Base-by-base conservation (phyloP, 306 rosid species). In the Quillaja saponaria region DNA sequence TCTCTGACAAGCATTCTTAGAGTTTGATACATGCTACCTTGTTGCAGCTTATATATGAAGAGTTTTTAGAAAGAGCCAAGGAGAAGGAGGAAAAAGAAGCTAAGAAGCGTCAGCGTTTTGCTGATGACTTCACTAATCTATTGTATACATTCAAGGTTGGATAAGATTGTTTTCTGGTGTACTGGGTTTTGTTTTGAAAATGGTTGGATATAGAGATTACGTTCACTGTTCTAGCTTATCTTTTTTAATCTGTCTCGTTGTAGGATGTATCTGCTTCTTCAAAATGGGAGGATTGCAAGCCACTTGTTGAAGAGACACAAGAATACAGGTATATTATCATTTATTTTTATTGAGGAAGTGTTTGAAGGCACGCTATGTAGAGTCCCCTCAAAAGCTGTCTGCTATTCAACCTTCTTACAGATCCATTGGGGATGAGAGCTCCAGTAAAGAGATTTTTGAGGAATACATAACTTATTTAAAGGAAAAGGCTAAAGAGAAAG, bases 51-150 rank as follows among this genome's bases (percentile, higher is more conserved):
- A 65, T 82, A 79, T 87, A 52, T 8, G 97, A 94, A 78, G 99
- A 94, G 64, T 76, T 90, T 45, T 58, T 87, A 61, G 99, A 90
- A 64, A 85, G 95, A 67, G 95, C 91, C 13, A 89, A 73, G 80
- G 99, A 85, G 78, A 94, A 94, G 76, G 99, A 89, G 80, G 96
- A 87, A 83, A 94, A 94, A 84, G 99, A 94, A 82, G 95, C 95
- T 61, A 94, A 87, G 82, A 94, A 87, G 75, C 99, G 95, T 34
- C 97, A 87, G 64, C 97, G 99, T 52, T 79, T 89, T 71, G 95
- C 90, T 47, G 97, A 85, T 77, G 99, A 89, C 66, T 94, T 94
- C 44, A 78, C 87, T 62, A 83, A 85, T 63, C 71, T 87, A 44
- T 72, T 94, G 57, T 75, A 87, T 64, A 69, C 91, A 17, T 55